Conservation (phyloP, 129 eudicot genomes). For the Pulicaria dysenterica region DNA sequence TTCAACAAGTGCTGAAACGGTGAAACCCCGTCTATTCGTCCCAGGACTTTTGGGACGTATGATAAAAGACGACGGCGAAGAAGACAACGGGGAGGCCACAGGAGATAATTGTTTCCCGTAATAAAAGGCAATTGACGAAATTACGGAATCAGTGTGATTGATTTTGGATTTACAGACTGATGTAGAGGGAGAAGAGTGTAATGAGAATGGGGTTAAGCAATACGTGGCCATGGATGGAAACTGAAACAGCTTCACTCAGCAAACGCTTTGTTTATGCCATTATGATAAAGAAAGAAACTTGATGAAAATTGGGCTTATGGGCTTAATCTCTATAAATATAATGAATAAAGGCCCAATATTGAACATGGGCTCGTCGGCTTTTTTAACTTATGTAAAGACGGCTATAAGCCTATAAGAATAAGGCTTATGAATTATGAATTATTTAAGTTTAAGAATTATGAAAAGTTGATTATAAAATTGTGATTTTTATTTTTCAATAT, state of each 20-base stretch:
- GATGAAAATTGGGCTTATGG: constrained; percentile 19
- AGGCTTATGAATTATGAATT: too few relatives aligned
- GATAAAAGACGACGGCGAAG: constrained; percentile 7
- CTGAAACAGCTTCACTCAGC: constrained; percentile 22
- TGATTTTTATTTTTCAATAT: too few relatives aligned
- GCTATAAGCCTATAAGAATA: too few relatives aligned
- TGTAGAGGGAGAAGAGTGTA: constrained; percentile 23
- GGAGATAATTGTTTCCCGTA: background rate
- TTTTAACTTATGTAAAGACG: too few relatives aligned
- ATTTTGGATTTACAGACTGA: constrained; percentile 16
- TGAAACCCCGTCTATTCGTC: background rate
- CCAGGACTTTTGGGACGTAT: constrained; percentile 11
- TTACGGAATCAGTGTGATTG: background rate
- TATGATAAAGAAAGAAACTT: background rate
- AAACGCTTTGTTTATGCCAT: constrained; percentile 19
- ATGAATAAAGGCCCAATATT: background rate
- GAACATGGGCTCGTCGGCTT: background rate
- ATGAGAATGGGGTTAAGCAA: constrained; percentile 34
- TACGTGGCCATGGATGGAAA: constrained; percentile 39
- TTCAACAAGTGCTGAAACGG: constrained; percentile 34
- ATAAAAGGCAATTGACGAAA: constrained; percentile 19
- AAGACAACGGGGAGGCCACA: constrained; percentile 12
- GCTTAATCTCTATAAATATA: background rate
- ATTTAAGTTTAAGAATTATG: too few relatives aligned
- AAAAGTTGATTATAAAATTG: too few relatives aligned